Percentiles rank a stretch among this genome's conserved stretches.
These are phyloP conservation scores for Arabis alpina DNA, from an alignment of 345 rosid species.

Conservation along the genomic window DNA sequence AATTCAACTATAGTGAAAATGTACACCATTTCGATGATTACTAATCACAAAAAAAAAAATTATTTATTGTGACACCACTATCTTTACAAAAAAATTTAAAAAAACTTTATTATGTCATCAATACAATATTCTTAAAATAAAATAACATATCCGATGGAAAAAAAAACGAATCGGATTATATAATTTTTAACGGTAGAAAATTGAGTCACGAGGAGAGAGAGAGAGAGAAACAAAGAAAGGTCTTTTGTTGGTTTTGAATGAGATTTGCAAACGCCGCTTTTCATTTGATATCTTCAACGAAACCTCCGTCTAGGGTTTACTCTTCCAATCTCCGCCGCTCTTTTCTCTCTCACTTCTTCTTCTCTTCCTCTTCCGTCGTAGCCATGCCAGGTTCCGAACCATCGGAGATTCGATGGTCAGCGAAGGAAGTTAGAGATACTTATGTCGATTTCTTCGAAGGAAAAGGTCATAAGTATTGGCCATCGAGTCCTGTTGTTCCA, in stretches of 20 bases:
- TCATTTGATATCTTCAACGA: conserved; percentile 29
- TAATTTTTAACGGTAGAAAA: conserved; percentile 32
- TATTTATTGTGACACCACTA: no score
- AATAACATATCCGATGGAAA: conserved; percentile 12
- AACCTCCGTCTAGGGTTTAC: conserved; percentile 43
- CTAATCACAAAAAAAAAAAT: no score
- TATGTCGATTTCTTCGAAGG: conserved; percentile 68
- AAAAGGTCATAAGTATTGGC: conserved; percentile 77
- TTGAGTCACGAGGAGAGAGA: conserved; percentile 25
- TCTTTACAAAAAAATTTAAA: no score
- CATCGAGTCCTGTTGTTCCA: conserved; percentile 94
- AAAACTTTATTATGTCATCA: no score
- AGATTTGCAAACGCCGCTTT: conserved; percentile 35
- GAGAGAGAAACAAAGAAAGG: not conserved
- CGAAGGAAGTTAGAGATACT: conserved; percentile 74
- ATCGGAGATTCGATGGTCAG: conserved; percentile 64
- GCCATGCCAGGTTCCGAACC: conserved; percentile 48
- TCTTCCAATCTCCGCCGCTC: conserved; percentile 38
- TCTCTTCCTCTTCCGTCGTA: conserved; percentile 15
- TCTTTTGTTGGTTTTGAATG: conserved; percentile 28
- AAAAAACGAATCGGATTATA: conserved; percentile 6
- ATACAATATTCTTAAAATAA: not conserved
- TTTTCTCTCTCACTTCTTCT: conserved; percentile 23
- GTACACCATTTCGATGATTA: no score
- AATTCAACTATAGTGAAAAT: no score